phyloP scores from a whole-genome alignment of 2,329 filamentous ascomycete genomes.

The Penicillium griseofulvum region DNA sequence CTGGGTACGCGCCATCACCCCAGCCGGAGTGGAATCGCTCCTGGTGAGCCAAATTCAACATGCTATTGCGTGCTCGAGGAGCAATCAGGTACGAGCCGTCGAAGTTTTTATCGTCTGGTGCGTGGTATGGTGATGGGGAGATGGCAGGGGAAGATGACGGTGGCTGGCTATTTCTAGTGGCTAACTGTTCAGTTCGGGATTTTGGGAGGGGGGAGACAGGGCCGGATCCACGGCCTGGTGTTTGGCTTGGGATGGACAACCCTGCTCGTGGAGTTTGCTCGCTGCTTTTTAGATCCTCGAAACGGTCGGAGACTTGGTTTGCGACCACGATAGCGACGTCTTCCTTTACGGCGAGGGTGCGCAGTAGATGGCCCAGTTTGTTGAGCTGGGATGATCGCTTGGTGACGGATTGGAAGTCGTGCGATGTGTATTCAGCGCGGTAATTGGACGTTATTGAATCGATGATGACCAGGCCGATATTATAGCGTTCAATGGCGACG shows the following conservation, averaged over 20 bases:
- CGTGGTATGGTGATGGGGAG: constrained; percentile 29
- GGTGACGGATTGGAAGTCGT: constrained; percentile 58
- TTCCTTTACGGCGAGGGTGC: constrained; percentile 70
- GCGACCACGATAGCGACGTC: constrained; percentile 83
- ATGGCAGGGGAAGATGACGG: constrained; percentile 24
- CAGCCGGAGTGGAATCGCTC: constrained; percentile 95
- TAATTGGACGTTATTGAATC: constrained; percentile 97
- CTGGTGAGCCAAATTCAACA: constrained; percentile 74
- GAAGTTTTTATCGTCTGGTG: constrained; percentile 30
- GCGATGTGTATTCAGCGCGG: constrained; percentile 67
- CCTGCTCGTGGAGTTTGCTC: constrained; percentile 2
- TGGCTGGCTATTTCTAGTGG: neutral
- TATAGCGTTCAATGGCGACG: constrained; percentile 71
- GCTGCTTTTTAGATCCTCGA: constrained; percentile 43
- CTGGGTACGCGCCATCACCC: constrained; percentile 62
- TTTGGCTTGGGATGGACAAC: constrained; percentile 12
- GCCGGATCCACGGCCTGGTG: constrained; percentile 19
- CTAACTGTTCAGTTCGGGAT: constrained; percentile 6
- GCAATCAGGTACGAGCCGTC: constrained; percentile 40
- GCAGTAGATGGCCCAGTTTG: constrained; percentile 69
- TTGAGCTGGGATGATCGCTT: constrained; percentile 74
- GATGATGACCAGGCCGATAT: constrained; percentile 77
- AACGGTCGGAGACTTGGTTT: constrained; percentile 93
- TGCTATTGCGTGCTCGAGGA: constrained; percentile 44
- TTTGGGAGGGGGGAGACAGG: constrained; percentile 23